phyloP scores from a whole-genome alignment of 805 yeast genomes.

The Candida hungchunana region DNA sequence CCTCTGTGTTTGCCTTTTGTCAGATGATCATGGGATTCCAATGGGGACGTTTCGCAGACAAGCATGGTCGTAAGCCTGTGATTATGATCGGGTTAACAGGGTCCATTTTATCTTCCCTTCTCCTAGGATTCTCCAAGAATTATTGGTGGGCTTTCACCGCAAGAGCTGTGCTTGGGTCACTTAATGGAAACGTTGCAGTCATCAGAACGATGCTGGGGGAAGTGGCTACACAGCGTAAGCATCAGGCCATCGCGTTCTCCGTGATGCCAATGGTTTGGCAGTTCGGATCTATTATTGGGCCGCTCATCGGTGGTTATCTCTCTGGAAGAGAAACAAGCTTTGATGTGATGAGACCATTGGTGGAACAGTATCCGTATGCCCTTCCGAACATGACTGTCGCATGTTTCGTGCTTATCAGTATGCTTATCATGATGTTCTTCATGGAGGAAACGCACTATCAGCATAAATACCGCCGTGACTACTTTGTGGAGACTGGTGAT shows the following conservation, averaged over 20 bases:
- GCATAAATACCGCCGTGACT: slow-evolving; percentile 36
- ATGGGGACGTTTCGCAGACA: slow-evolving; percentile 57
- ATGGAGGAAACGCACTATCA: slow-evolving; percentile 50
- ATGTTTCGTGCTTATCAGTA: slow-evolving; percentile 31
- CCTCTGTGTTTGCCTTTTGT: slow-evolving; percentile 57
- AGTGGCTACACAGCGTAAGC: slow-evolving; percentile 48
- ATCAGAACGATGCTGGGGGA: slow-evolving; percentile 60
- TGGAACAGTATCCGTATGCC: slow-evolving; percentile 43
- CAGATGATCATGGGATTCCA: slow-evolving; percentile 54
- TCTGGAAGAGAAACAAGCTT: slow-evolving; percentile 32
- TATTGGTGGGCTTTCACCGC: slow-evolving; percentile 51
- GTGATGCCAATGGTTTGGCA: slow-evolving; percentile 60
- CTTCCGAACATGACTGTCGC: slow-evolving; percentile 49
- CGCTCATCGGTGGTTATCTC: slow-evolving; percentile 51
- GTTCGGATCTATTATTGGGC: slow-evolving; percentile 58
- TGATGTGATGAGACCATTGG: slow-evolving; percentile 26
- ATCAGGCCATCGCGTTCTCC: slow-evolving; percentile 60
- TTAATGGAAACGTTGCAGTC: slow-evolving; percentile 66
- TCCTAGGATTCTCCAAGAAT: slow-evolving; percentile 51
- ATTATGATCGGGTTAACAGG: slow-evolving; percentile 50
- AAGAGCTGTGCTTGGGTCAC: slow-evolving; percentile 48
- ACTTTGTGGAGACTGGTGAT: slow-evolving; percentile 45
- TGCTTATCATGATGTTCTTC: slow-evolving; percentile 39
- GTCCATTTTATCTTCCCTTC: slow-evolving; percentile 41
- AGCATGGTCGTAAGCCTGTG: slow-evolving; percentile 52